Evolutionary conservation across 2,329 filamentous ascomycete genomes (phyloP).

Genomic region (Neonectria punicea): DNA sequence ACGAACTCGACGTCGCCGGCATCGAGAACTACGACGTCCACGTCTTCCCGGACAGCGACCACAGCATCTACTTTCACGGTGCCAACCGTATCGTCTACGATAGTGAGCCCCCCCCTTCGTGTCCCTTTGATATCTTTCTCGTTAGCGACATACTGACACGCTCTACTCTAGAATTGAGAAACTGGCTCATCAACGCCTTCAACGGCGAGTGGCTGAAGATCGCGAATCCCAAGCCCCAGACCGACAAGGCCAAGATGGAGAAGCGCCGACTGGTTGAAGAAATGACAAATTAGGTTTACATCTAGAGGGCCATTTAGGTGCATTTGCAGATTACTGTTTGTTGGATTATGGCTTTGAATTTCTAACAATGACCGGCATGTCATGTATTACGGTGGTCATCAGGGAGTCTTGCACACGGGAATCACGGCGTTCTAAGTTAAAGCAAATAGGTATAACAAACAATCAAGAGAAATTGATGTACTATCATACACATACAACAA

Average conservation of each 20-base stretch:
- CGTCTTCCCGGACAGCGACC: constrained; percentile 95
- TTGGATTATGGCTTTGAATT: background rate
- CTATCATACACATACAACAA: constrained; percentile 48
- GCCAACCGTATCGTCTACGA: constrained; percentile 92
- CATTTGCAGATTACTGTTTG: background rate
- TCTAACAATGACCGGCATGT: background rate
- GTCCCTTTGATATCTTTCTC: background rate
- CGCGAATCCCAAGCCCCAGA: constrained; percentile 59
- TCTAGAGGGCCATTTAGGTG: background rate
- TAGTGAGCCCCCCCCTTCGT: constrained; percentile 71
- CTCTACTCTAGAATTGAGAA: constrained; percentile 71
- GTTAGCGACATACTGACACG: constrained; percentile 4
- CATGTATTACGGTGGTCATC: background rate
- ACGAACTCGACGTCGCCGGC: constrained; percentile 82
- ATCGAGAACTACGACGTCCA: constrained; percentile 97
- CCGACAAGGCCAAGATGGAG: constrained; percentile 42
- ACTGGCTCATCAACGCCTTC: constrained; percentile 97
- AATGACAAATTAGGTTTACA: constrained; percentile 12
- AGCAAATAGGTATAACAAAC: constrained; percentile 18
- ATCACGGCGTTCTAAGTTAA: constrained; percentile 27
- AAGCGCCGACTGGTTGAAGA: constrained; percentile 28
- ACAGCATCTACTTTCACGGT: constrained; percentile 94
- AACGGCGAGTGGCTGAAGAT: constrained; percentile 91
- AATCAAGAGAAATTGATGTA: constrained; percentile 43
- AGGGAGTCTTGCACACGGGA: constrained; percentile 7